Conservation (phyloP, 441 rosid species). For the Gossypium lobatum region DNA sequence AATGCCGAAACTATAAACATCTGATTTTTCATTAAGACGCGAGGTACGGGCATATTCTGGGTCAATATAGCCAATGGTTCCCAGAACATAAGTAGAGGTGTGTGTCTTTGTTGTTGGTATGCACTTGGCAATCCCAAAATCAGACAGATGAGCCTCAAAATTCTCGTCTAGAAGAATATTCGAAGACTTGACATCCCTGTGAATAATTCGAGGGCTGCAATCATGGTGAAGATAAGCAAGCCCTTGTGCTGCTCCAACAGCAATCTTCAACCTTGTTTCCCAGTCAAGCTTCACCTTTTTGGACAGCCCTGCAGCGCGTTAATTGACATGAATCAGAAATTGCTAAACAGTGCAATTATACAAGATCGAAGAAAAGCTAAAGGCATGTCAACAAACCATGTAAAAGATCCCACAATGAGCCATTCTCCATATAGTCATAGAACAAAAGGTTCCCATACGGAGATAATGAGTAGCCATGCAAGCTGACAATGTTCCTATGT, state of each 20-base stretch:
- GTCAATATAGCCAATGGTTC: slow-evolving; percentile 92
- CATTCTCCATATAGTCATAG: slow-evolving; percentile 93
- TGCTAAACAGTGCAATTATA: too few species aligned
- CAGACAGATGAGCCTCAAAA: slow-evolving; percentile 79
- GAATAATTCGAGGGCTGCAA: slow-evolving; percentile 74
- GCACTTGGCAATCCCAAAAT: slow-evolving; percentile 87
- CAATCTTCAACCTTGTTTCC: slow-evolving; percentile 81
- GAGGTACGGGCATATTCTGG: slow-evolving; percentile 95
- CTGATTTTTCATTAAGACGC: slow-evolving; percentile 79
- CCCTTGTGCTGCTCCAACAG: slow-evolving; percentile 93
- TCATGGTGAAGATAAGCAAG: slow-evolving; percentile 96
- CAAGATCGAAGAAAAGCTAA: not conserved
- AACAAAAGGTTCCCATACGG: slow-evolving; percentile 82
- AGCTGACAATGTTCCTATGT: slow-evolving; percentile 81
- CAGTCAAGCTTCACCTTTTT: slow-evolving; percentile 88
- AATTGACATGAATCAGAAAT: not conserved
- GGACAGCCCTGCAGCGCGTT: slow-evolving; percentile 41
- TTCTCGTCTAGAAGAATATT: slow-evolving; percentile 80
- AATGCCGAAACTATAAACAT: slow-evolving; percentile 88
- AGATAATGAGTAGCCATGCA: slow-evolving; percentile 83
- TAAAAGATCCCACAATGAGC: slow-evolving; percentile 93
- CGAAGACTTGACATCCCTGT: slow-evolving; percentile 32
- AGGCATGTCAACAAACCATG: slow-evolving; percentile 56
- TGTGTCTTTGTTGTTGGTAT: slow-evolving; percentile 66
- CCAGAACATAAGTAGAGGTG: slow-evolving; percentile 80